Percentiles rank a stretch among this genome's conserved stretches.
phyloP scores from a whole-genome alignment of 306 rosid species.

The Geum urbanum region DNA sequence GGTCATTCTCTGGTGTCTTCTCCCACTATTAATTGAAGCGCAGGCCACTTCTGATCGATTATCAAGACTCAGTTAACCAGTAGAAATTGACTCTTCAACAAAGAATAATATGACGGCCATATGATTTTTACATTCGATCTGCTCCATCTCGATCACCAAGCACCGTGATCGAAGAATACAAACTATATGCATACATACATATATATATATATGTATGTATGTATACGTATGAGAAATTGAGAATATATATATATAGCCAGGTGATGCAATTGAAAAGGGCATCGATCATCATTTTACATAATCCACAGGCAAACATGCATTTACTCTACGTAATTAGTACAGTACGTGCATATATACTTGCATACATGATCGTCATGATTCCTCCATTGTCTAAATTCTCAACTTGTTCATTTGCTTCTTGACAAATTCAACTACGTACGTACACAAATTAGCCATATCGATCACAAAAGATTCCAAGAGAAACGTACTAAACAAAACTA shows the following conservation, averaged over 20 bases:
- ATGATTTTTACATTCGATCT: neutral
- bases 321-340: neutral
- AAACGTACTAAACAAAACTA: too few species aligned
- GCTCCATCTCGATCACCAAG: constrained; percentile 9
- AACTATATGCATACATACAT: too few species aligned
- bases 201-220: too few species aligned
- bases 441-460: too few species aligned
- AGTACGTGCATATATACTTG: neutral
- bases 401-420: constrained; percentile 28
- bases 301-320: neutral
- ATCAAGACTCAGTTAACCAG: neutral
- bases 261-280: neutral
- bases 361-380: constrained; percentile 23
- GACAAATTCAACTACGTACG: constrained; percentile 33
- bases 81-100: constrained; percentile 47
- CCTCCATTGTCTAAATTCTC: constrained; percentile 29
- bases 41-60: constrained; percentile 18
- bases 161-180: neutral
- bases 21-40: constrained; percentile 11
- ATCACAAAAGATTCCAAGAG: too few species aligned
- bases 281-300: neutral
- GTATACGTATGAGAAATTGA: too few species aligned
- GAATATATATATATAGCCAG: neutral
- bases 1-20: constrained; percentile 19
- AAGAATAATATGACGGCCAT: constrained; percentile 30